A percentile compares a stretch with the other conserved stretches of the same genome.
Conservation (phyloP, 495 filamentous ascomycete species). For the Staphylotrichum longicolle region DNA sequence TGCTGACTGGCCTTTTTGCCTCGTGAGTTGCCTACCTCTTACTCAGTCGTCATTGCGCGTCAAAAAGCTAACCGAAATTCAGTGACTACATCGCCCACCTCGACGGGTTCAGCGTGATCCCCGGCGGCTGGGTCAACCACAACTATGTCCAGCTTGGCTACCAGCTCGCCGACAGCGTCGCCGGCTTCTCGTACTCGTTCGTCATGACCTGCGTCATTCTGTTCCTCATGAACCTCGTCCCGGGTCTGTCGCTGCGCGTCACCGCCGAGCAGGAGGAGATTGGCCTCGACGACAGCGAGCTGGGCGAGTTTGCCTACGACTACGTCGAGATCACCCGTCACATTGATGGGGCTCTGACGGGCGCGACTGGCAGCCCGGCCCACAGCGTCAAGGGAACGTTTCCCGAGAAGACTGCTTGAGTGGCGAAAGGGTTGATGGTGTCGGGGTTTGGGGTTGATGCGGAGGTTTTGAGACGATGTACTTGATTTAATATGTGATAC, state of each 20-base stretch:
- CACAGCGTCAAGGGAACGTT: constrained; percentile 30
- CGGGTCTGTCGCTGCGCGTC: constrained; percentile 78
- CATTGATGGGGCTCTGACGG: constrained; percentile 42
- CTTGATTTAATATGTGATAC: too few species aligned
- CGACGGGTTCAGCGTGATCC: constrained; percentile 68
- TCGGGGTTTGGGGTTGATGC: too few species aligned
- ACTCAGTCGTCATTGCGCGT: too few species aligned
- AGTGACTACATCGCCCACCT: constrained; percentile 83
- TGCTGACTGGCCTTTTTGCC: constrained; percentile 89
- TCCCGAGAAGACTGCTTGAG: constrained; percentile 29
- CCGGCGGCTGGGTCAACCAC: constrained; percentile 87
- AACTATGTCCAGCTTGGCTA: constrained; percentile 89
- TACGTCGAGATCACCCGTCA: constrained; percentile 93
- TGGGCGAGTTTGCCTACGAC: constrained; percentile 98
- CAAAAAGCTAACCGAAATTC: background rate
- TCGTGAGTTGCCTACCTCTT: constrained; percentile 45
- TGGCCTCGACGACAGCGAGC: constrained; percentile 92
- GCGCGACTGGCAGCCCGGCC: constrained; percentile 24
- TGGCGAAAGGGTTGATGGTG: too few species aligned
- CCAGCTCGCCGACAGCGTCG: constrained; percentile 84
- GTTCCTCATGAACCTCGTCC: constrained; percentile 85
- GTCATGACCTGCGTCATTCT: constrained; percentile 84
- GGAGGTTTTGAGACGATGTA: too few species aligned
- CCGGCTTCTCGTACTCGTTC: constrained; percentile 90
- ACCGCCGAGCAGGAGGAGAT: constrained; percentile 83